Evolutionary conservation across 352 stramenopile species (phyloP), one percentile per base, ranked within the genome.

Genomic region (Pilasporangium apinafurcum): DNA sequence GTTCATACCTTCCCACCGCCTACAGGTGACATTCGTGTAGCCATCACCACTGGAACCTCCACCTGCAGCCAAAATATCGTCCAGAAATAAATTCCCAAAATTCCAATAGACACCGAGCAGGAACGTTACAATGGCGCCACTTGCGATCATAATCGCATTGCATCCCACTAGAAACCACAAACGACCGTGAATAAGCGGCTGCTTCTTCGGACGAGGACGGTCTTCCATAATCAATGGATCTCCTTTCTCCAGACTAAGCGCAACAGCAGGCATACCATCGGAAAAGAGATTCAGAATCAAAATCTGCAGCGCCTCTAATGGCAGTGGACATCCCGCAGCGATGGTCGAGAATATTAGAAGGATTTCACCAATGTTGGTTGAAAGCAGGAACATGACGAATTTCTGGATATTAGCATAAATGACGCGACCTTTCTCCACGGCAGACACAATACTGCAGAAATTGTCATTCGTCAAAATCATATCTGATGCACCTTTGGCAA

Each of bases 241-340:
- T 6, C 77, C 77, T 36, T 83, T 73, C 50, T 89, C 77, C 34
- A 89, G 69, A 46, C 77, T 89, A 24, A 89, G 32, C 12, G 77
- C 68, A 0, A 84, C 73, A 1, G 75, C 79, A 24, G 79, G 79
- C 72, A 87, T 87, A 8, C 79, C 79, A 27, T 99, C 96, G 56
- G 98, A 98, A 53, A 99, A 98, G n/a, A 99, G 64, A 58, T 99
- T 99, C n/a, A 99, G 78, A 65, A 97, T 97, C 20, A 99, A 61
- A 66, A 99, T 98, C 75, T 98, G 96, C 14, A 99, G 83, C 20
- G 95, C 87, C 51, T 96, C 97, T 8, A 99, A 55, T 9, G 95
- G 95, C 32, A 86, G 58, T 12, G 76, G 76, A 21, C 84, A 63
- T 0, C 72, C 79, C 21, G 65, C 61, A 25, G 76, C 70, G 17